Percentiles rank a stretch among this genome's conserved stretches.
These are phyloP conservation scores for Hyphodiscus sp. DNA, from an alignment of 2,329 filamentous ascomycete genomes.

Conservation along the genomic window DNA sequence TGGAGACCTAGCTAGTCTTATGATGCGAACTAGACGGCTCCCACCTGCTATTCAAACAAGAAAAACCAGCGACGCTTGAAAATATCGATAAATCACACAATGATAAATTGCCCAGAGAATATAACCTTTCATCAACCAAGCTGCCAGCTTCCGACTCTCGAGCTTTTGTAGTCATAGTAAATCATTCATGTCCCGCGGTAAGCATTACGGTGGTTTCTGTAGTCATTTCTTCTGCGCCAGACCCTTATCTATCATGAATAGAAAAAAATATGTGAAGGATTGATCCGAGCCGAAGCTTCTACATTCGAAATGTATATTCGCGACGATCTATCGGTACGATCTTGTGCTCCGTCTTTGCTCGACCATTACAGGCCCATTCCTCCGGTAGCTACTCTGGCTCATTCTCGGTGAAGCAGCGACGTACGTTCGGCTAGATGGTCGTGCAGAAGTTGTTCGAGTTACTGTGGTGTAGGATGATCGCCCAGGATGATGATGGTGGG, in stretches of 20 bases:
- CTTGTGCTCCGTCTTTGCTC: constrained; percentile 18
- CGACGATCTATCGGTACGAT: constrained; percentile 14
- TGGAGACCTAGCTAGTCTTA: no score
- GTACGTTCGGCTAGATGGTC: constrained; percentile 14
- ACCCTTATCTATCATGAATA: neutral
- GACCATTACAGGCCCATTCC: constrained; percentile 20
- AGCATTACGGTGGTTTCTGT: neutral
- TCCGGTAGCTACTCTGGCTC: constrained; percentile 23
- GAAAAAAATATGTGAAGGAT: neutral
- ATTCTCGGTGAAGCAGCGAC: constrained; percentile 14
- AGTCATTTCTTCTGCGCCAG: neutral
- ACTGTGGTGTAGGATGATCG: constrained; percentile 23
- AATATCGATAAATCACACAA: neutral
- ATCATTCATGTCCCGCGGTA: neutral
- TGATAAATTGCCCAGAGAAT: neutral
- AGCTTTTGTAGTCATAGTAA: neutral
- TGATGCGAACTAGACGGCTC: neutral
- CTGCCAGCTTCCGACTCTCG: neutral
- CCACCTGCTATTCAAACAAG: neutral
- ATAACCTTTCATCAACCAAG: neutral
- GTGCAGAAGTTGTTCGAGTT: constrained; percentile 13
- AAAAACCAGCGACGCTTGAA: neutral
- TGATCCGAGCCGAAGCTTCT: neutral
- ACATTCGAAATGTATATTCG: neutral
- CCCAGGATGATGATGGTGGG: constrained; percentile 13